phyloP scores from a whole-genome alignment of 2,329 filamentous ascomycete genomes.

The Xylariales sp. region DNA sequence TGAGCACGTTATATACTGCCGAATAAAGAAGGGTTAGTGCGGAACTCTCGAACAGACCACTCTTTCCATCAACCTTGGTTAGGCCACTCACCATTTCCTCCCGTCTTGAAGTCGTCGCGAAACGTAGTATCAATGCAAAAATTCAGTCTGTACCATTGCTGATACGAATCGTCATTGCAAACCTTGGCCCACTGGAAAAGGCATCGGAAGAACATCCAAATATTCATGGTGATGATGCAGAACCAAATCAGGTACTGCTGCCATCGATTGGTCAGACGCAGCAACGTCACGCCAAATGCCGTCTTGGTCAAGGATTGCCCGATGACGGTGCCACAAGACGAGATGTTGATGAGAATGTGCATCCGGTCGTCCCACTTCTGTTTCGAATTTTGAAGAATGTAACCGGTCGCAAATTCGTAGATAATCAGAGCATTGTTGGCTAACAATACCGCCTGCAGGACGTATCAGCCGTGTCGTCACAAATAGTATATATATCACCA shows the following conservation, averaged over 20 bases:
- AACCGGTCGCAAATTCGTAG: slow-evolving; percentile 10
- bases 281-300: slow-evolving; percentile 31
- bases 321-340: slow-evolving; percentile 8
- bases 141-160: slow-evolving; percentile 8
- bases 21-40: background rate
- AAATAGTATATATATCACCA: no score
- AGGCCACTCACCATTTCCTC: slow-evolving; percentile 1
- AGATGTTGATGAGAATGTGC: slow-evolving; percentile 10
- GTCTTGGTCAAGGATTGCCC: slow-evolving; percentile 26
- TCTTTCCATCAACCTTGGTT: no score
- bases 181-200: slow-evolving; percentile 15
- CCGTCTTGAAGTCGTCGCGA: slow-evolving; percentile 8
- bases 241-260: slow-evolving; percentile 23
- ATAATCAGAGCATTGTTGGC: slow-evolving; percentile 7
- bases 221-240: slow-evolving; percentile 27
- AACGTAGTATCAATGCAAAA: slow-evolving; percentile 8
- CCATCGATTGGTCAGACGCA: slow-evolving; percentile 23
- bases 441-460: slow-evolving; percentile 7
- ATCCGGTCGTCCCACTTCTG: slow-evolving; percentile 11
- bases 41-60: no score
- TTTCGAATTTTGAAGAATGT: slow-evolving; percentile 6
- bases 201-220: slow-evolving; percentile 14
- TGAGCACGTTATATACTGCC: slow-evolving; percentile 47
- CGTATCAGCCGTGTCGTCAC: no score
- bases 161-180: slow-evolving; percentile 8